Conservation (phyloP, 257 asterid genomes). For the Jacaranda copaia region DNA sequence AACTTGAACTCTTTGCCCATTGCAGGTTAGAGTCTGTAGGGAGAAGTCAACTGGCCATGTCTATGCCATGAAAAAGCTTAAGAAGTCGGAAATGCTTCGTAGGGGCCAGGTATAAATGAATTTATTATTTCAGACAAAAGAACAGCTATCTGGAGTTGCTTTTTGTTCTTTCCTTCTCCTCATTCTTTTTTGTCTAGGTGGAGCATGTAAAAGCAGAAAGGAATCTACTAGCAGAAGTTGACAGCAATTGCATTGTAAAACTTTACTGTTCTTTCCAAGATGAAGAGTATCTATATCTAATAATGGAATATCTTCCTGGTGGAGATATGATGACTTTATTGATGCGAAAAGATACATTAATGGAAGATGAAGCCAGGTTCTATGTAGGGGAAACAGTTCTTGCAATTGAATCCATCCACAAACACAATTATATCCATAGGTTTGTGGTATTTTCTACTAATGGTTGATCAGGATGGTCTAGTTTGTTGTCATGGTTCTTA, state of each 20-base stretch:
- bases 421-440: conserved; percentile 96
- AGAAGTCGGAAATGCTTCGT: conserved; percentile 98
- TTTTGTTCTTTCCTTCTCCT: conserved; percentile 34
- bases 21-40: conserved; percentile 89
- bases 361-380: conserved; percentile 91
- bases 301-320: conserved; percentile 98
- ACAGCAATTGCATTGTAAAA: conserved; percentile 94
- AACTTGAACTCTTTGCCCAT: conserved; percentile 1
- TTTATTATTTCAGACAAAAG: conserved; percentile 28
- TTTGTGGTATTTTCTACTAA: conserved; percentile 41
- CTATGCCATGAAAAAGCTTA: conserved; percentile 97
- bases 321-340: conserved; percentile 99
- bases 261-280: conserved; percentile 98
- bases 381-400: conserved; percentile 96
- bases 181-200: conserved; percentile 58
- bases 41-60: conserved; percentile 92
- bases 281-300: conserved; percentile 89
- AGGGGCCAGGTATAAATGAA: conserved; percentile 83
- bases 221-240: conserved; percentile 95
- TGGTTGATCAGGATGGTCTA: conserved; percentile 27
- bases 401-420: conserved; percentile 96
- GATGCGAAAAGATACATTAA: conserved; percentile 92
- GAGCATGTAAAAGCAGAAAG: conserved; percentile 98
- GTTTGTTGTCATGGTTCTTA: conserved; percentile 22
- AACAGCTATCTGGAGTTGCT: conserved; percentile 28